Base-by-base conservation (phyloP, 139 green algal species). In the Marvania coccoides region DNA sequence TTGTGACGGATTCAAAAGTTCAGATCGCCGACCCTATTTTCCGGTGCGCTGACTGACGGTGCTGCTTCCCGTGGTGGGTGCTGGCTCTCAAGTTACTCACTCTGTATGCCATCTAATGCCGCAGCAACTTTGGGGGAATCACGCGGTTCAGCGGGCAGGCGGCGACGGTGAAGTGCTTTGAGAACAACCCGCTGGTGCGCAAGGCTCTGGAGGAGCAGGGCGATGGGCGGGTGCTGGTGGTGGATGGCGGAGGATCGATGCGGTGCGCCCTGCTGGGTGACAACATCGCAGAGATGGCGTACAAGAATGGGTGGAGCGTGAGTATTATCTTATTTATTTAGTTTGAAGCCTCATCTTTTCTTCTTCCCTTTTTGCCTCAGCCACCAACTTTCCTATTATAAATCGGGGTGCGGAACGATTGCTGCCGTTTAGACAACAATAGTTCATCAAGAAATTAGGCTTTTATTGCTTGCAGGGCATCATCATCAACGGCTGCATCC, bases 231-330 rank as follows among this genome's bases (percentile, higher is more conserved):
- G 89, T 97, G 57, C 82, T 97, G 34, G 87, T 97, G 28, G 89
- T 97, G 29, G 91, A 98, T 33, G 94, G 86, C 6, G 93, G 93
- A 19, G 93, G 61, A 5, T 88, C 72, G 38, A 73, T 78, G 74
- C 79, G 93, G 6, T 98, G 93, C 61, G 93, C 93, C 1, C 65
- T 98, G 30, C 81, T 98, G 26, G 93, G 93, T 1, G 93, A 97
- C 70, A 95, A 95, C 65, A 84, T 98, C 15, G 93, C 91, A 5
- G 87, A 84, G 46, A 93, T 89, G 84, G 90, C 63, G 1, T 62
- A 79, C 61, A 88, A 88, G 47, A 98, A 98, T 61, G 90, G 92
- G 24, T 98, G 93, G 92, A 84, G 67, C 26, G 85, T 88, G 53
- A 75, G 80, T 69, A 5, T 10, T 28, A 24, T 30, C 30, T 63